These are phyloP conservation scores for Entonaema liquescens DNA, from an alignment of 495 filamentous ascomycete species.

Conservation along the genomic window DNA sequence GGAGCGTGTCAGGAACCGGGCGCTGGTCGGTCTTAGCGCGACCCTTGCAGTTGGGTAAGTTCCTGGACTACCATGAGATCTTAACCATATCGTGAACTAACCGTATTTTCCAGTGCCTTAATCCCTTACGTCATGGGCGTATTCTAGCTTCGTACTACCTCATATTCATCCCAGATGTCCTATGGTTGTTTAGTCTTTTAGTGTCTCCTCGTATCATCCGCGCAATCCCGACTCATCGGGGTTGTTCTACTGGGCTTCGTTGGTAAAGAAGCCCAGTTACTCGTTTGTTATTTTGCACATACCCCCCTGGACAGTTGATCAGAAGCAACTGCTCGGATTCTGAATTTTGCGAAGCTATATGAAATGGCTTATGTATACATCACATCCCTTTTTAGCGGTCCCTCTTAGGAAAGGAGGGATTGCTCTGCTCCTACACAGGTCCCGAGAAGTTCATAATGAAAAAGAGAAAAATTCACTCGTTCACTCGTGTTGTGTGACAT, in stretches of 20 bases:
- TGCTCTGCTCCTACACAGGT: conserved; percentile 10
- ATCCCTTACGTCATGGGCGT: conserved; percentile 64
- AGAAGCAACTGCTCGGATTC: conserved; percentile 29
- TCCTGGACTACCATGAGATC: not conserved
- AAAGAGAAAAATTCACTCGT: conserved; percentile 39
- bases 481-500: conserved; percentile 9
- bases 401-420: conserved; percentile 9
- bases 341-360: conserved; percentile 33
- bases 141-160: conserved; percentile 42
- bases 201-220: conserved; percentile 27
- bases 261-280: conserved; percentile 26
- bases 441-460: conserved; percentile 42
- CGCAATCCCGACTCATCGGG: conserved; percentile 7
- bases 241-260: conserved; percentile 20
- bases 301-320: conserved; percentile 37
- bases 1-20: conserved; percentile 82
- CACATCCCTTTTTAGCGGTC: conserved; percentile 23
- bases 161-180: conserved; percentile 7
- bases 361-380: conserved; percentile 45
- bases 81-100: conserved; percentile 39
- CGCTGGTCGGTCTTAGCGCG: conserved; percentile 82
- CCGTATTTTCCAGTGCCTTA: conserved; percentile 54
- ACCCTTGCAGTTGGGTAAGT: conserved; percentile 90
- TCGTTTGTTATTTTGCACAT: conserved; percentile 43
- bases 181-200: conserved; percentile 21